Conservation (phyloP, 1,139 yeast species). For the Blastobotrys arbuscula region DNA sequence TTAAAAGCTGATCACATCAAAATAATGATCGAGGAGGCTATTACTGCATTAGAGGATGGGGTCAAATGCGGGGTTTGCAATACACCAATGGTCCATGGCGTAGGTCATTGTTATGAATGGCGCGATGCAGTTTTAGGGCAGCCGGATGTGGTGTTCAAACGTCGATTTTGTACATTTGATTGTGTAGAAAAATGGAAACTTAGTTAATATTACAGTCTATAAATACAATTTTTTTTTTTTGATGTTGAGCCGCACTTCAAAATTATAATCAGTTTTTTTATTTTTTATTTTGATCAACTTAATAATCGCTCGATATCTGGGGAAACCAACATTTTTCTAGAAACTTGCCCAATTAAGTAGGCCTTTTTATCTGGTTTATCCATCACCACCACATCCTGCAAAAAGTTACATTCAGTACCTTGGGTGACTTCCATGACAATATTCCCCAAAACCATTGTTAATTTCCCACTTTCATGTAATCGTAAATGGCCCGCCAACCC, state of each 20-base stretch:
- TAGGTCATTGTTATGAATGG: slow-evolving; percentile 56
- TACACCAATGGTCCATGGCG: slow-evolving; percentile 41
- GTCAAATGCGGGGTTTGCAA: slow-evolving; percentile 48
- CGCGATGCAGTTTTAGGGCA: slow-evolving; percentile 40
- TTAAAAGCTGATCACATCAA: slow-evolving; percentile 3
- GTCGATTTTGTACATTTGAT: slow-evolving; percentile 22
- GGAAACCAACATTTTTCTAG: slow-evolving; percentile 51
- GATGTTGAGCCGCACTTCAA: background rate
- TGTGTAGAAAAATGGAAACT: slow-evolving; percentile 22
- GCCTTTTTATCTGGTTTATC: slow-evolving; percentile 46
- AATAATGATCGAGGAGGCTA: slow-evolving; percentile 1
- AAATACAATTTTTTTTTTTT: background rate
- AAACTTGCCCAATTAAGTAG: slow-evolving; percentile 56
- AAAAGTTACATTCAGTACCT: slow-evolving; percentile 68
- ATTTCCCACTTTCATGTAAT: slow-evolving; percentile 74
- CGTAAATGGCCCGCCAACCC: slow-evolving; percentile 72
- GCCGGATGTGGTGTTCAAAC: slow-evolving; percentile 15
- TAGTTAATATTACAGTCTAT: background rate
- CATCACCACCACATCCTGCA: slow-evolving; percentile 69
- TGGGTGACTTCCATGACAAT: slow-evolving; percentile 61
- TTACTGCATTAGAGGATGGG: background rate
- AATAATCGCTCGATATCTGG: slow-evolving; percentile 34
- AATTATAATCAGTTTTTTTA: background rate
- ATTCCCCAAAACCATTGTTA: slow-evolving; percentile 69
- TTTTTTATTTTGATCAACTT: too few species aligned